Percentiles rank a stretch among this genome's conserved stretches.
These are phyloP conservation scores for Lactifluus subvellereus DNA, from an alignment of 768 basidiomycete species.

Conservation along the genomic window DNA sequence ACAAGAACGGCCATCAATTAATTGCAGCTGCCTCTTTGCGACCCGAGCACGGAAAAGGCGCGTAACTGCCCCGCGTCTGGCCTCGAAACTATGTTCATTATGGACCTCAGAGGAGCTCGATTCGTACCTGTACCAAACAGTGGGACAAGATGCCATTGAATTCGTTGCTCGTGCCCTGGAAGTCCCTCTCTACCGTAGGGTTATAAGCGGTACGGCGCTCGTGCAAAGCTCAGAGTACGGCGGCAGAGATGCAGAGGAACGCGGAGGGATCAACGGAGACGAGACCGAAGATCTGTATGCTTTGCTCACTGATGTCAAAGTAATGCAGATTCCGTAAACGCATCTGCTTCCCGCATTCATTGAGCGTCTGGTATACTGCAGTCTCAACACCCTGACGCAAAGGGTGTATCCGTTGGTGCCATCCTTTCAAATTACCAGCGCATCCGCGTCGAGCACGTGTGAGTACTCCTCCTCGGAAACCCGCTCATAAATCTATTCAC, in stretches of 20 bases:
- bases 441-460: constrained; percentile 97
- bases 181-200: constrained; percentile 76
- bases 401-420: constrained; percentile 90
- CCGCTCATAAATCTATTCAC: background rate
- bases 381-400: constrained; percentile 71
- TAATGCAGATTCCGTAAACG: constrained; percentile 29
- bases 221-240: constrained; percentile 87
- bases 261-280: constrained; percentile 64
- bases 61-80: constrained; percentile 25
- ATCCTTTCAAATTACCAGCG: constrained; percentile 98
- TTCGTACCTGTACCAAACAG: constrained; percentile 98
- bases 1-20: constrained; percentile 78
- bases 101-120: constrained; percentile 84
- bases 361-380: constrained; percentile 30
- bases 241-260: constrained; percentile 40
- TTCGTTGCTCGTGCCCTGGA: constrained; percentile 79
- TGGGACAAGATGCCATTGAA: constrained; percentile 90
- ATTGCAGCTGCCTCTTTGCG: constrained; percentile 85
- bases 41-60: constrained; percentile 83
- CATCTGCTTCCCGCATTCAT: background rate
- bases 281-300: constrained; percentile 92
- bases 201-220: constrained; percentile 77
- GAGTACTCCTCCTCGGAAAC: constrained; percentile 29
- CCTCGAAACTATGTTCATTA: constrained; percentile 25
- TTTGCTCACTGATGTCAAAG: constrained; percentile 72